These are phyloP conservation scores for Coccomyxa sp. DNA, from an alignment of 139 green algal genomes.

Conservation along the genomic window DNA sequence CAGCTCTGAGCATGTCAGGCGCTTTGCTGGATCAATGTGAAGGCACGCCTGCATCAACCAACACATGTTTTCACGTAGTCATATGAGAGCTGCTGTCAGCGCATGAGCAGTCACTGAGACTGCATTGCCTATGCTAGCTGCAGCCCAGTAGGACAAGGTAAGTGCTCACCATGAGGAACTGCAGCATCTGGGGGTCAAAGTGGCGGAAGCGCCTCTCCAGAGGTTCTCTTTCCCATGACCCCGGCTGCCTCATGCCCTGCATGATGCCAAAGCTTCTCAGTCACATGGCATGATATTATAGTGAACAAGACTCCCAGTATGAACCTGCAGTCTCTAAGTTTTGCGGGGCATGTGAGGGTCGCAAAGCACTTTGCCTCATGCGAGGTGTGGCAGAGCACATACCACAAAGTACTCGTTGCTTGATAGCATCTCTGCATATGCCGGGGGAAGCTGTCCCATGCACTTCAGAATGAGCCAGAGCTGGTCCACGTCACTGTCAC, in stretches of 20 bases:
- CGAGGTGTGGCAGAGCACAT: background rate
- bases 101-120: too few relatives aligned
- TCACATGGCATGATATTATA: too few relatives aligned
- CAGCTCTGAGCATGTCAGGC: conserved; percentile 40
- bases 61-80: too few relatives aligned
- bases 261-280: background rate
- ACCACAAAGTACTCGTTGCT: background rate
- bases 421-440: conserved; percentile 7
- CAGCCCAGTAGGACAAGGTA: too few relatives aligned
- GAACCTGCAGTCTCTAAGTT: too few relatives aligned
- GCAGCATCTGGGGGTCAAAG: conserved; percentile 20
- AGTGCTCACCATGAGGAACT: conserved; percentile 27
- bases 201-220: conserved; percentile 31
- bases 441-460: conserved; percentile 35
- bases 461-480: conserved; percentile 75
- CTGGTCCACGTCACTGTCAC: conserved; percentile 88
- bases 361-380: too few relatives aligned
- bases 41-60: conserved; percentile 32
- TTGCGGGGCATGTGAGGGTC: too few relatives aligned
- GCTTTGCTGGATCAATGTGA: conserved; percentile 40
- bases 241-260: conserved; percentile 31
- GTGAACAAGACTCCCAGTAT: too few relatives aligned
- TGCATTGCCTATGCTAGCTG: too few relatives aligned
- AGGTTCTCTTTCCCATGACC: conserved; percentile 11
- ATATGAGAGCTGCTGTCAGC: too few relatives aligned